Conservation (phyloP, 768 basidiomycete genomes). For the Russula abietina region DNA sequence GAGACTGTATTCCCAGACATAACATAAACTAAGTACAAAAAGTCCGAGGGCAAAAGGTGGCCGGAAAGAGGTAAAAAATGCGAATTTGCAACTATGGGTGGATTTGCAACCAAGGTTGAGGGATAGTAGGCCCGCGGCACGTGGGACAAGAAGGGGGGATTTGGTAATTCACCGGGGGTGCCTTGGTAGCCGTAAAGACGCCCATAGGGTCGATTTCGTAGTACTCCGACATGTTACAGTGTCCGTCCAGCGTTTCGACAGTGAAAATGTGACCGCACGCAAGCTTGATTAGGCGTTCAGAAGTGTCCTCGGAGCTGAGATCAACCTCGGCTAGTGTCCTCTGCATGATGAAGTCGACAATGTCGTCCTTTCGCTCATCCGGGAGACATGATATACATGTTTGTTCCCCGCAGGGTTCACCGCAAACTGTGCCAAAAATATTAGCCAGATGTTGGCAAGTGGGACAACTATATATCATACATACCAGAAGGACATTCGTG, state of each 20-base stretch:
- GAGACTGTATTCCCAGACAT: too few relatives aligned
- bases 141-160: conserved; percentile 33
- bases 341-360: conserved; percentile 37
- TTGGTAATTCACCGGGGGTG: conserved; percentile 31
- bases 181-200: conserved; percentile 25
- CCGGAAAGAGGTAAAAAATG: too few relatives aligned
- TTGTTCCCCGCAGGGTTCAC: conserved; percentile 35
- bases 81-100: too few relatives aligned
- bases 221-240: conserved; percentile 30
- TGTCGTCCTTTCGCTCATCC: conserved; percentile 25
- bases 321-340: conserved; percentile 29
- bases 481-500: conserved; percentile 37
- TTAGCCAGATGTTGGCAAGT: not conserved
- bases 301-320: conserved; percentile 28
- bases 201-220: conserved; percentile 30
- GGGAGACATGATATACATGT: conserved; percentile 32
- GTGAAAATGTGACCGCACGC: conserved; percentile 39
- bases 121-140: conserved; percentile 33
- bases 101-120: too few relatives aligned
- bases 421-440: conserved; percentile 31
- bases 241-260: conserved; percentile 37
- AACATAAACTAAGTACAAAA: too few relatives aligned
- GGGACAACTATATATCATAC: conserved; percentile 10
- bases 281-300: conserved; percentile 29
- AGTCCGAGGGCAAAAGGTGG: too few relatives aligned